Conservation (phyloP, 1,139 yeast genomes). For the Sugiyamaella castrensis region DNA sequence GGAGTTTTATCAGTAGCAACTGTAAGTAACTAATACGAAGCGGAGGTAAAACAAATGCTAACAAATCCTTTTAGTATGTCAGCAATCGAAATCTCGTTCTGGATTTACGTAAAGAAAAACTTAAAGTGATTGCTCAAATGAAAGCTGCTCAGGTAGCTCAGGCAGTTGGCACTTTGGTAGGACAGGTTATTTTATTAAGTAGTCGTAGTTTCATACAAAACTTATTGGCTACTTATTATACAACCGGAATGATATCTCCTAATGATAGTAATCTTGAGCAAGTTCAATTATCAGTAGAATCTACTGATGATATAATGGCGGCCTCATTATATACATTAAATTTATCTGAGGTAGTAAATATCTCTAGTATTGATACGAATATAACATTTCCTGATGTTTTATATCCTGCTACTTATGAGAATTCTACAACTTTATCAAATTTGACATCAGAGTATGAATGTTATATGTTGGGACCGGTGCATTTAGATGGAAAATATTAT, state of each 20-base stretch:
- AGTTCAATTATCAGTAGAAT: conserved; percentile 26
- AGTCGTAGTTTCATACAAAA: conserved; percentile 32
- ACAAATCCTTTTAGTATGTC: conserved; percentile 31
- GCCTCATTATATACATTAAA: conserved; percentile 27
- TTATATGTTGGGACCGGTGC: conserved; percentile 26
- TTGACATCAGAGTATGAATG: conserved; percentile 18
- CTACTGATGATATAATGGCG: conserved; percentile 29
- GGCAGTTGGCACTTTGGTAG: conserved; percentile 57
- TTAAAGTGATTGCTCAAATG: conserved; percentile 74
- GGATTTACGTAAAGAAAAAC: conserved; percentile 61
- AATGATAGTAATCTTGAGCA: conserved; percentile 19
- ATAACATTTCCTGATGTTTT: conserved; percentile 21
- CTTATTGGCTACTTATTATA: conserved; percentile 27
- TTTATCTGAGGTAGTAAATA: conserved; percentile 14
- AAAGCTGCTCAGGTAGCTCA: conserved; percentile 79
- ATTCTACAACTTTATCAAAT: conserved; percentile 12
- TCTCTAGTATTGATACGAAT: conserved; percentile 15
- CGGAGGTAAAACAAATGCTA: background rate
- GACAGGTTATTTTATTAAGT: conserved; percentile 46
- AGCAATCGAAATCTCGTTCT: conserved; percentile 63
- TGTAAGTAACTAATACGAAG: conserved; percentile 35
- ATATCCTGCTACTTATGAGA: conserved; percentile 23
- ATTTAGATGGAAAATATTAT: conserved; percentile 20
- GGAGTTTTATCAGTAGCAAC: conserved; percentile 70
- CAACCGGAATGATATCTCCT: conserved; percentile 26